Percentiles rank a stretch among this genome's conserved stretches.
Conservation (phyloP, 2,329 filamentous ascomycete genomes). For the Elsinoe ampelina region DNA sequence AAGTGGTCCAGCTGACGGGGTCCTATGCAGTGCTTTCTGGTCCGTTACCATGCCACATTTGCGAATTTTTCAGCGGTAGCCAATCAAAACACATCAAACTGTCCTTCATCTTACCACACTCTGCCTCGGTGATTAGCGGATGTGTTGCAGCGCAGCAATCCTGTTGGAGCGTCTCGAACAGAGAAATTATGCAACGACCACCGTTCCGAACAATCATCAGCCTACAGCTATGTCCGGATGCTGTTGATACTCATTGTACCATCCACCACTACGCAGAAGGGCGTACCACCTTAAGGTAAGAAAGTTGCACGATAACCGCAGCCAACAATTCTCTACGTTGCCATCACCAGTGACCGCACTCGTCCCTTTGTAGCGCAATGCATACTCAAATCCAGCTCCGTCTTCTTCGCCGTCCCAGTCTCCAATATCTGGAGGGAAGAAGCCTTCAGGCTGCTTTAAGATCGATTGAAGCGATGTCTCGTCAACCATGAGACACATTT, state of each 20-base stretch:
- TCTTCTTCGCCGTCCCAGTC: background rate
- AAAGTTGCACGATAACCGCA: background rate
- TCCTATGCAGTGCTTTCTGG: no score
- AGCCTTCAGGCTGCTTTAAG: background rate
- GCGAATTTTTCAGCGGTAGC: no score
- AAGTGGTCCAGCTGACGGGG: no score
- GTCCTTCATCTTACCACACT: no score
- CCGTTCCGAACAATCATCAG: background rate
- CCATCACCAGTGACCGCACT: no score
- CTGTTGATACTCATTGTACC: background rate
- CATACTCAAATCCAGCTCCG: background rate
- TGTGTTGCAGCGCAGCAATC: no score
- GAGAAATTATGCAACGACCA: no score
- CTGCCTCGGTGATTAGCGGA: no score
- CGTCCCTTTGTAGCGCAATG: background rate
- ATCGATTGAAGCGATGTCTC: background rate
- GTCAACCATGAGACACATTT: background rate
- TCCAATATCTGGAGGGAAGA: background rate
- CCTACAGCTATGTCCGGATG: background rate
- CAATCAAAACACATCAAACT: no score
- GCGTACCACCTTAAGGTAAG: background rate
- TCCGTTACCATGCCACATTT: no score
- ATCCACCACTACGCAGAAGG: background rate
- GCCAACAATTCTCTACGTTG: background rate
- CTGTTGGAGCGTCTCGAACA: no score